phyloP scores from a whole-genome alignment of 768 basidiomycete genomes.

The Auriscalpium microsporum region DNA sequence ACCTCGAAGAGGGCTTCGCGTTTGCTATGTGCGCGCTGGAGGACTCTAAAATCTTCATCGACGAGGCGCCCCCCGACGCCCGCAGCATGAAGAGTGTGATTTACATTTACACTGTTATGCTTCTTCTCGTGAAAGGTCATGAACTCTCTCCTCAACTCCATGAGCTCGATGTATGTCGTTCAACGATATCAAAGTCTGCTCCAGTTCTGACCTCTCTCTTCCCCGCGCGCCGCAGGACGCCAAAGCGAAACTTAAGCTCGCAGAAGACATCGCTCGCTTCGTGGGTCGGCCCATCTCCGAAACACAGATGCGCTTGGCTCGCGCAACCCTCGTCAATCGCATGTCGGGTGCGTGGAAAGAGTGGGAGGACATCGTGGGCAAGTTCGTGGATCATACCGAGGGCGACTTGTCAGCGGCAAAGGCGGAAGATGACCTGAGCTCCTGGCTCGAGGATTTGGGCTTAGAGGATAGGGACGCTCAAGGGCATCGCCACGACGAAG shows the following conservation, averaged over 20 bases:
- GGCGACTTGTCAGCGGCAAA: constrained; percentile 27
- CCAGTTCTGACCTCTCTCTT: background rate
- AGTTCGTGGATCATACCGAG: constrained; percentile 23
- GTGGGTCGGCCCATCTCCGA: constrained; percentile 39
- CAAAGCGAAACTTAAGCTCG: constrained; percentile 36
- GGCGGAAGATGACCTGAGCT: constrained; percentile 47
- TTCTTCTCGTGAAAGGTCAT: constrained; percentile 42
- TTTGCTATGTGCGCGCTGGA: constrained; percentile 53
- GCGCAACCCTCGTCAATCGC: constrained; percentile 39
- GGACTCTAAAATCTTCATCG: constrained; percentile 48
- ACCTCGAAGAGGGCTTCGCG: constrained; percentile 53
- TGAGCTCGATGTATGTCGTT: constrained; percentile 39
- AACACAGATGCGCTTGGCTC: constrained; percentile 44
- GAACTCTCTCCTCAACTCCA: constrained; percentile 39
- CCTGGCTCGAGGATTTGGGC: constrained; percentile 46
- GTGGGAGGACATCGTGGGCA: constrained; percentile 37
- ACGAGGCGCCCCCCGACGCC: constrained; percentile 52
- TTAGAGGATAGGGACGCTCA: constrained; percentile 32
- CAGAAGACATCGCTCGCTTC: constrained; percentile 43
- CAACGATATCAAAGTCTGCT: background rate
- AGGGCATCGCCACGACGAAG: constrained; percentile 17
- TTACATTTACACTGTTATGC: constrained; percentile 52
- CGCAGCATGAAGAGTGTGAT: constrained; percentile 50
- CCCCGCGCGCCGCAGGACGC: constrained; percentile 25
- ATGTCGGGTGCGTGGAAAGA: constrained; percentile 38